phyloP scores from a whole-genome alignment of 1,284 basidiomycete genomes.

The Boletellus dicymbophilus region DNA sequence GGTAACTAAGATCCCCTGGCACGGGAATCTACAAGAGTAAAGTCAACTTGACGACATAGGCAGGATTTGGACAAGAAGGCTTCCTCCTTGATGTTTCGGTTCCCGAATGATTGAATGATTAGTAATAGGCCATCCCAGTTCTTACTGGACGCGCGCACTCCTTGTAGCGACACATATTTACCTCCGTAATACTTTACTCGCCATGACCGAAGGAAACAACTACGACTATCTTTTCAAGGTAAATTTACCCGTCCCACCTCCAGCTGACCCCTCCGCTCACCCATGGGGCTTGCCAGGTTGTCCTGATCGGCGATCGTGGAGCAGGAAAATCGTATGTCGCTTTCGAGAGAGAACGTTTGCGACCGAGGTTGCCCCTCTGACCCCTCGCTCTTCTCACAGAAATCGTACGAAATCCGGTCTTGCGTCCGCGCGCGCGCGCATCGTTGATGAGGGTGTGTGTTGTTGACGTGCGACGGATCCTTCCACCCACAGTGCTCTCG shows the following conservation, averaged over 20 bases:
- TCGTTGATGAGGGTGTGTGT: neutral
- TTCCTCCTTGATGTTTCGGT: no score
- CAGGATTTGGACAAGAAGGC: no score
- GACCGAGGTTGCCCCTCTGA: slow-evolving; percentile 2
- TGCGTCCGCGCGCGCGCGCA: no score
- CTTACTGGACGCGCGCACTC: no score
- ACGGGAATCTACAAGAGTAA: no score
- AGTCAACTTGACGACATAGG: no score
- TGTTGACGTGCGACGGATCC: no score
- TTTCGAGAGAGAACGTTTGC: slow-evolving; percentile 1
- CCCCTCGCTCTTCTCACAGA: slow-evolving; percentile 9
- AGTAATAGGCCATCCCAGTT: no score
- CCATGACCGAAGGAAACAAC: slow-evolving; percentile 88
- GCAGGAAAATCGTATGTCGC: slow-evolving; percentile 91
- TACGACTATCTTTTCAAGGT: slow-evolving; percentile 98
- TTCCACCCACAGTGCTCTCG: slow-evolving; percentile 66
- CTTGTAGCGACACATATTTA: slow-evolving; percentile 8
- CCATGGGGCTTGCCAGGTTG: slow-evolving; percentile 63
- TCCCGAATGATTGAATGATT: no score
- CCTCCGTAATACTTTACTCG: slow-evolving; percentile 11
- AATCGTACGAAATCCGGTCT: slow-evolving; percentile 20
- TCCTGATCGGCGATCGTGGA: slow-evolving; percentile 98
- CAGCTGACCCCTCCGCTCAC: neutral
- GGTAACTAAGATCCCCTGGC: no score
- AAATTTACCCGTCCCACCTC: slow-evolving; percentile 16